Evolutionary conservation across 139 green algal species (phyloP), one percentile per base, ranked within the genome.

Genomic region (Desmodesmus armatus): DNA sequence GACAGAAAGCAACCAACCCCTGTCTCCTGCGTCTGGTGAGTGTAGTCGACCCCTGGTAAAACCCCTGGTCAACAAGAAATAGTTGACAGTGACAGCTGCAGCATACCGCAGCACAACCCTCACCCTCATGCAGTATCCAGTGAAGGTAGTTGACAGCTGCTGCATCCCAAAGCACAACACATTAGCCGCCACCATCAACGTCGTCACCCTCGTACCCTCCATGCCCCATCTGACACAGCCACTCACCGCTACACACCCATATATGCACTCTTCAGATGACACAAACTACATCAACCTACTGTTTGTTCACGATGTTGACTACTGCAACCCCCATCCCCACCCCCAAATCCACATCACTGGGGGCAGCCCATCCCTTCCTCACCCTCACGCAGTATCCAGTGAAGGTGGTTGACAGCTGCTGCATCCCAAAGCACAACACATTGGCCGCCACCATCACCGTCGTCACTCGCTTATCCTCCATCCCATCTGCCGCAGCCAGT

Each of bases 401-500:
- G 35, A 60, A 55, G 2, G 23, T 27, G 3, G 76, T 53, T 19
- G 21, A 72, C 3, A 82, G 27, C 76, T 72, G n/a, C 55, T 82
- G 76, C 53, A 72, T 27, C 2, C 76, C 76, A 55, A 58, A 82
- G 3, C 51, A 44, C 0, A 27, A 53, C 5, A 82, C 40, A 19
- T 82, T 82, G 13, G 55, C 7, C 19, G 51, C 76, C 25, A 82
- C 41, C 37, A 82, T 35, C 25, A 25, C 11, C 9, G 31, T 39
- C 1, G 76, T 82, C 25, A 71, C 40, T 21, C 27, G 39, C 25
- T 21, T 33, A 39, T 65, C 76, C 0, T 67, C 35, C 25, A 82
- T 37, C 49, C 49, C 19, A 71, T 5, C 23, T 82, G 76, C 33
- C 76, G 35, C 15, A 65, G 9, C 76, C 76, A 82, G 76, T 82